Evolutionary conservation across 306 rosid genomes (phyloP), one percentile per base, ranked within the genome.

Genomic region (Oxytropis ochrocephala): DNA sequence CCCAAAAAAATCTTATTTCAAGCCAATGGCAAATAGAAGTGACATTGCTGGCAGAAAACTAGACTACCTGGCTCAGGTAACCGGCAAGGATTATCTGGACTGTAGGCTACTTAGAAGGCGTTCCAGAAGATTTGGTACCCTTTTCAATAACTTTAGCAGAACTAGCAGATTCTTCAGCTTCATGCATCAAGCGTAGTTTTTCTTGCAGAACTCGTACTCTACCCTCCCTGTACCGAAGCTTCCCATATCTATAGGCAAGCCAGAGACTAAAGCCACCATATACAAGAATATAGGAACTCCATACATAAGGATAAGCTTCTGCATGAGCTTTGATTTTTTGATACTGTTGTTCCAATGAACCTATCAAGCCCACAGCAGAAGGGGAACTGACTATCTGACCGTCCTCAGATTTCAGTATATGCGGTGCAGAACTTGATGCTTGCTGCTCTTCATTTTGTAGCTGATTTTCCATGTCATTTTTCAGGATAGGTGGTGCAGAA

Each of bases 271-370:
- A 75, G 67, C 91, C 96, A 74, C 97, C 95, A 52, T 91, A 89
- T 49, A 89, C 96, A 62, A 87, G 79, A 78, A 81, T 78, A 70
- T 89, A 92, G 21, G 96, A 92, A 65, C 70, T 92, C 97, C 96
- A 92, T 16, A 92, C 96, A 35, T 92, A 92, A 18, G 92, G 95
- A 74, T 89, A 92, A 38, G 86, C 72, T 80, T 85, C 87, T 11
- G 89, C 95, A 52, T 89, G 78, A 74, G 89, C 95, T 80, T 75
- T 92, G 59, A 78, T 67, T 78, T 78, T 70, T 64, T 53, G 74
- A 72, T 83, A 89, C 73, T 74, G 85, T 8, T 80, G 76, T 79
- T 79, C 89, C 75, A 84, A 21, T 8, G 54, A 79, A 64, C 74
- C 85, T 38, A 39, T 71, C 75, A 75, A 79, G 53, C 85, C 84